Evolutionary conservation across 2,329 filamentous ascomycete genomes (phyloP).

Genomic region (Aspergillus floridensis): DNA sequence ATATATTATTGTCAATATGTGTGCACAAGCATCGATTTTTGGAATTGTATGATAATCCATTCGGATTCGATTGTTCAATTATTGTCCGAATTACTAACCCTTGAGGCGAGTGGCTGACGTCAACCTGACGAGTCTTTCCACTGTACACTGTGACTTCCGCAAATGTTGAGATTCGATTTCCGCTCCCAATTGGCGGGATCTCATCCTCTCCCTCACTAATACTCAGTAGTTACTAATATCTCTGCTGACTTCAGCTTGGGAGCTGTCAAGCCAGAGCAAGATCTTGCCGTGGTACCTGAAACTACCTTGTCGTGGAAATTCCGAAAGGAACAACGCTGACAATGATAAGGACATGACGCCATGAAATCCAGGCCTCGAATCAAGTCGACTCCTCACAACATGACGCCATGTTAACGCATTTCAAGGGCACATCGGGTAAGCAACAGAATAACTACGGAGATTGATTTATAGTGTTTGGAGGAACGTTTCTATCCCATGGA

Average conservation of each 20-base stretch:
- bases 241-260: not conserved
- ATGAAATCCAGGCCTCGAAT: not conserved
- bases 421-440: not conserved
- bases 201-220: not conserved
- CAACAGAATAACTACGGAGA: not conserved
- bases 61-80: not conserved
- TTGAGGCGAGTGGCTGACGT: conserved; percentile 12
- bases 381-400: conserved; percentile 1
- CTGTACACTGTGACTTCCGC: too few species aligned
- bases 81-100: not conserved
- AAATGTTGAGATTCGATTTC: too few species aligned
- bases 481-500: not conserved
- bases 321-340: not conserved
- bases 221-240: not conserved
- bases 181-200: not conserved
- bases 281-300: not conserved
- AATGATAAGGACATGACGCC: conserved; percentile 8
- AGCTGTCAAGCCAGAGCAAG: not conserved
- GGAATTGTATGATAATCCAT: not conserved
- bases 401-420: conserved; percentile 13
- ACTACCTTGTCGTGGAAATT: not conserved
- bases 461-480: not conserved
- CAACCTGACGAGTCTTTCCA: conserved; percentile 12
- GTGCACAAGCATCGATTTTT: too few species aligned
- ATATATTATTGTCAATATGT: too few species aligned